Conservation (phyloP, 768 basidiomycete genomes). For the Gautieria morchelliformis region DNA sequence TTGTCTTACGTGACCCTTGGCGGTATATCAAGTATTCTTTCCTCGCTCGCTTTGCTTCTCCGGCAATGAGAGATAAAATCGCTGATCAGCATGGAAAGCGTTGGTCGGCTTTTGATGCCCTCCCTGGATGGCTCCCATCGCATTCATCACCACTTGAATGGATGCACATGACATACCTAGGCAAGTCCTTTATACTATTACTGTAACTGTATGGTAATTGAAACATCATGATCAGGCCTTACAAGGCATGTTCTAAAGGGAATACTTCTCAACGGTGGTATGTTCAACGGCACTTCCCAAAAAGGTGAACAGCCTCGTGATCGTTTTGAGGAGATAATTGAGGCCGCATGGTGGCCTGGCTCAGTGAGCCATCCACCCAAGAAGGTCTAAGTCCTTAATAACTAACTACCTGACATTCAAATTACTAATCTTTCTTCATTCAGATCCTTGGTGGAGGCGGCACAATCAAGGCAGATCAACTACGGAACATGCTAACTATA, state of each 20-base stretch:
- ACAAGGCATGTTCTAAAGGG: background rate
- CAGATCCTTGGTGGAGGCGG: background rate
- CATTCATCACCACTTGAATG: background rate
- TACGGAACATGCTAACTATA: too few species aligned
- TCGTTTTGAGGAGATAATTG: background rate
- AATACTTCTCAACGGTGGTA: background rate
- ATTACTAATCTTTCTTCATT: background rate
- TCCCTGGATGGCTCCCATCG: background rate
- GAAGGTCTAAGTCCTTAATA: background rate
- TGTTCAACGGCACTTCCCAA: background rate
- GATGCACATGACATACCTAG: background rate
- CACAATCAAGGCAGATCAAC: background rate
- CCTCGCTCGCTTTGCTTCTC: conserved; percentile 5
- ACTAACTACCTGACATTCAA: background rate
- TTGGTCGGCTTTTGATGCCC: conserved; percentile 3
- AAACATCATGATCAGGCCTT: background rate
- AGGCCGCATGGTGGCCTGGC: background rate
- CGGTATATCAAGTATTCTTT: conserved; percentile 15
- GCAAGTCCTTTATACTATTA: background rate
- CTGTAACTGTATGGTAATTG: background rate
- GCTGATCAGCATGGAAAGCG: conserved; percentile 10
- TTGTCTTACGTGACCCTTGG: conserved; percentile 10
- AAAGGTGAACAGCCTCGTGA: background rate
- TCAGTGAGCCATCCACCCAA: too few species aligned
- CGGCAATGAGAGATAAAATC: conserved; percentile 13